Evolutionary conservation across 257 asterid genomes (phyloP).

Genomic region (Lycium ferocissimum): DNA sequence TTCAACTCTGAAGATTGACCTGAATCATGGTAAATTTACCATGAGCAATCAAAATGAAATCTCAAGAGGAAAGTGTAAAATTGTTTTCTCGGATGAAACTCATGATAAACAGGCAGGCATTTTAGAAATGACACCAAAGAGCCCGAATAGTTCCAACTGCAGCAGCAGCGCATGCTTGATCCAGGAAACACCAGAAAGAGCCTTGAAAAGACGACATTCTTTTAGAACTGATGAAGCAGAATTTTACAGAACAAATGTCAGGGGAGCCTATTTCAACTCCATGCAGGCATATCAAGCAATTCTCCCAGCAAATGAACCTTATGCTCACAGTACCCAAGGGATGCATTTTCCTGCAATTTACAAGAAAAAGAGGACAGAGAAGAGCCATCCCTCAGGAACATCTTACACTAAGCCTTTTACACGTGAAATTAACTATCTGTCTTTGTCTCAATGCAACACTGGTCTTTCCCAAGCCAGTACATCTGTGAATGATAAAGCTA

Average conservation of each 20-base stretch:
- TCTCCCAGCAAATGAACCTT: slow-evolving; percentile 42
- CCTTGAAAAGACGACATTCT: slow-evolving; percentile 53
- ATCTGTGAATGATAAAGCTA: slow-evolving; percentile 16
- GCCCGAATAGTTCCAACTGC: slow-evolving; percentile 47
- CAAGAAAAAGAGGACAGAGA: slow-evolving; percentile 75
- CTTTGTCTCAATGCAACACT: slow-evolving; percentile 38
- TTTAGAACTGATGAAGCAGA: slow-evolving; percentile 46
- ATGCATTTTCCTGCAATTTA: slow-evolving; percentile 61
- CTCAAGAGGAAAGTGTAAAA: slow-evolving; percentile 70
- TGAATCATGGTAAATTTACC: slow-evolving; percentile 11
- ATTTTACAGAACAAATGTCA: slow-evolving; percentile 48
- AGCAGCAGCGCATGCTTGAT: slow-evolving; percentile 49
- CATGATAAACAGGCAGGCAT: slow-evolving; percentile 66
- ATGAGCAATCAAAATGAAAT: slow-evolving; percentile 31
- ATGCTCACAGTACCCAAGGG: slow-evolving; percentile 40
- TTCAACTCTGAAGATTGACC: slow-evolving; percentile 38
- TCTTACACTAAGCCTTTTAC: slow-evolving; percentile 42
- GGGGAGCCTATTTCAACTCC: slow-evolving; percentile 51
- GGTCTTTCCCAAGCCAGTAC: slow-evolving; percentile 34
- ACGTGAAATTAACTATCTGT: slow-evolving; percentile 41
- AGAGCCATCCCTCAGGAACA: slow-evolving; percentile 43
- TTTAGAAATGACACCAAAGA: slow-evolving; percentile 44
- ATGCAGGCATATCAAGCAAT: slow-evolving; percentile 53
- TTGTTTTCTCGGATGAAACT: slow-evolving; percentile 70
- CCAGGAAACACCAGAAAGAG: slow-evolving; percentile 38